Evolutionary conservation across 371 early-diverging fungal species (phyloP), one percentile per base, ranked within the genome.

Genomic region (Mortierella sp.): DNA sequence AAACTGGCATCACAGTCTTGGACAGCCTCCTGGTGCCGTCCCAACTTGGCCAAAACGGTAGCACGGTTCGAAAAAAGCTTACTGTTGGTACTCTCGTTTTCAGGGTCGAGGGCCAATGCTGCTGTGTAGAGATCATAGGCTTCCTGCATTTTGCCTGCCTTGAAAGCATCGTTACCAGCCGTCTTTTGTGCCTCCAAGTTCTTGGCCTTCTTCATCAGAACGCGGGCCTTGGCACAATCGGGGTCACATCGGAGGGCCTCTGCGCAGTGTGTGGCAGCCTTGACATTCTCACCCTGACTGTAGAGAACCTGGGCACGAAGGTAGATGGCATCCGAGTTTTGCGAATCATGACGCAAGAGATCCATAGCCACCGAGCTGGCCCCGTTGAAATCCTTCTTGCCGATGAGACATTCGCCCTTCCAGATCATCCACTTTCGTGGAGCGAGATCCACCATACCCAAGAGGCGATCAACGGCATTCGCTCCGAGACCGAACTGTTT

Each of bases 191-290:
- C 78, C 54, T 96, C 96, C 46, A 96, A 77, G 8, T 83, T 83
- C 78, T 90, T 91, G 43, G 95, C 90, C 79, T 90, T 91, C 80
- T 93, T 94, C 76, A 94, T 79, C 51, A 97, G 81, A 16, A 85
- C 79, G 34, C 95, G 90, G 6, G 97, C 96, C 70, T 92, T 91
- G 57, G 87, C 73, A 78, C 94, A 93, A 84, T 96, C 96, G 14
- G 96, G 97, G 76, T 97, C 96, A 80, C 91, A 95, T 3, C 93
- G 90, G 53, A 97, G 88, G 9, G 96, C 95, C 70, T 95, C 92
- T 53, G 90, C 87, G 81, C 93, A 93, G 70, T 93, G 94, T 37
- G 90, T 89, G 2, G 87, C 80, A 9, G 94, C 89, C 86, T 93
- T 93, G 77, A 78, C 79, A 73, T 92, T 91, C 48, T 93, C 94